These are phyloP conservation scores for Pugionium dolabratum DNA, from an alignment of 345 rosid genomes.

Conservation along the genomic window DNA sequence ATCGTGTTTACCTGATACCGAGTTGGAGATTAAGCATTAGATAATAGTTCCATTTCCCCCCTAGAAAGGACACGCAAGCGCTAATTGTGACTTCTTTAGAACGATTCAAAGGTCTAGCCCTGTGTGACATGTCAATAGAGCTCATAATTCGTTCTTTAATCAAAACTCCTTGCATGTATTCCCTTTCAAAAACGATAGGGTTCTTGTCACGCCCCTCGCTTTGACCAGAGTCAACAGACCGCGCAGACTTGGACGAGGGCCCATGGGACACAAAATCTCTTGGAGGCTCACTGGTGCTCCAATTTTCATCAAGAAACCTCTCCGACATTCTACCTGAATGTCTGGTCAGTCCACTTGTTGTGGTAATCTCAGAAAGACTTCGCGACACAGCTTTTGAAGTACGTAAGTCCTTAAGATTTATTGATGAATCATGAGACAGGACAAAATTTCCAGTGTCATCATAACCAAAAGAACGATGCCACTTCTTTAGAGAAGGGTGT, in stretches of 20 bases:
- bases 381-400: slow-evolving; percentile 51
- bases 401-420: slow-evolving; percentile 46
- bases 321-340: slow-evolving; percentile 56
- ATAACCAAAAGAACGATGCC: slow-evolving; percentile 47
- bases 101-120: slow-evolving; percentile 49
- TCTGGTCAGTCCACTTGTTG: slow-evolving; percentile 42
- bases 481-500: slow-evolving; percentile 62
- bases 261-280: slow-evolving; percentile 44
- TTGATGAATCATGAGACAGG: slow-evolving; percentile 47
- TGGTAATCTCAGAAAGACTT: slow-evolving; percentile 64
- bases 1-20: slow-evolving; percentile 78
- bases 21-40: slow-evolving; percentile 92
- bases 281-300: slow-evolving; percentile 41
- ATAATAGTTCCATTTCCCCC: slow-evolving; percentile 59
- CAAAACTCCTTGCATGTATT: slow-evolving; percentile 90
- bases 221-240: slow-evolving; percentile 39
- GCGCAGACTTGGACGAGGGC: slow-evolving; percentile 45
- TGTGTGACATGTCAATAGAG: slow-evolving; percentile 44
- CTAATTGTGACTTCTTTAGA: slow-evolving; percentile 53
- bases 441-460: slow-evolving; percentile 41
- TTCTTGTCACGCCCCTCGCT: slow-evolving; percentile 37
- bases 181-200: slow-evolving; percentile 73
- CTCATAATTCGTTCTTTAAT: slow-evolving; percentile 60
- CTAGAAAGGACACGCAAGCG: slow-evolving; percentile 49
- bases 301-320: slow-evolving; percentile 55